Conservation (phyloP, 345 rosid genomes). For the Litchi chinensis region DNA sequence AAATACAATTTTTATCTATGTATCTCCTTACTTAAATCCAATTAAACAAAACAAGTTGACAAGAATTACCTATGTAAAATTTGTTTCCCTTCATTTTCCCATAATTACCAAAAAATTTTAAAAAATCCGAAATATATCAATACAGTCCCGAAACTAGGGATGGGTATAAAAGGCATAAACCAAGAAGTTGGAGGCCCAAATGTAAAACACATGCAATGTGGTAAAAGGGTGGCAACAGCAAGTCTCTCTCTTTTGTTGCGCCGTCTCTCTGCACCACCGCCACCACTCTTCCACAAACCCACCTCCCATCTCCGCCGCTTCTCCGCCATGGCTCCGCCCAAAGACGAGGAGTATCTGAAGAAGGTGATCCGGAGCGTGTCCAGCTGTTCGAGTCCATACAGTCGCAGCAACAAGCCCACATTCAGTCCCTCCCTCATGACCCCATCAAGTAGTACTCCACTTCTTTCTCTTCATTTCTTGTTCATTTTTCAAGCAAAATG, state of each 20-base stretch:
- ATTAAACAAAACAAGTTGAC: too few species aligned
- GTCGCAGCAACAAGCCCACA: conserved; percentile 55
- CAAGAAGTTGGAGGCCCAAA: not conserved
- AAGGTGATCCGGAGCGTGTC: conserved; percentile 66
- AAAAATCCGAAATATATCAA: conserved; percentile 6
- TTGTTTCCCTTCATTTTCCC: too few species aligned
- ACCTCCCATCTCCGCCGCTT: conserved; percentile 29
- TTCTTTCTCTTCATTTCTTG: not conserved
- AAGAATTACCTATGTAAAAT: too few species aligned
- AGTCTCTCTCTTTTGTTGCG: conserved; percentile 34
- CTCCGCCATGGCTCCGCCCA: conserved; percentile 55
- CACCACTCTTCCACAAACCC: conserved; percentile 22
- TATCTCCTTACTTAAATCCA: too few species aligned
- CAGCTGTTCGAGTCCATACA: conserved; percentile 67
- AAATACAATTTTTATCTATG: too few species aligned
- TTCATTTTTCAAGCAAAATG: not conserved
- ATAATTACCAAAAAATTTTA: too few species aligned
- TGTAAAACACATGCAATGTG: conserved; percentile 22
- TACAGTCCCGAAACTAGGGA: too few species aligned
- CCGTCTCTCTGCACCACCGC: conserved; percentile 27
- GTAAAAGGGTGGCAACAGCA: conserved; percentile 37
- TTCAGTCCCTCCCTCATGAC: conserved; percentile 64
- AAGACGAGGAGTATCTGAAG: conserved; percentile 63
- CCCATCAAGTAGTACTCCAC: conserved; percentile 69
- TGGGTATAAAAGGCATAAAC: conserved; percentile 12